Evolutionary conservation across 805 yeast genomes (phyloP), one percentile per base, ranked within the genome.

Genomic region (Candida arabinofermentans): DNA sequence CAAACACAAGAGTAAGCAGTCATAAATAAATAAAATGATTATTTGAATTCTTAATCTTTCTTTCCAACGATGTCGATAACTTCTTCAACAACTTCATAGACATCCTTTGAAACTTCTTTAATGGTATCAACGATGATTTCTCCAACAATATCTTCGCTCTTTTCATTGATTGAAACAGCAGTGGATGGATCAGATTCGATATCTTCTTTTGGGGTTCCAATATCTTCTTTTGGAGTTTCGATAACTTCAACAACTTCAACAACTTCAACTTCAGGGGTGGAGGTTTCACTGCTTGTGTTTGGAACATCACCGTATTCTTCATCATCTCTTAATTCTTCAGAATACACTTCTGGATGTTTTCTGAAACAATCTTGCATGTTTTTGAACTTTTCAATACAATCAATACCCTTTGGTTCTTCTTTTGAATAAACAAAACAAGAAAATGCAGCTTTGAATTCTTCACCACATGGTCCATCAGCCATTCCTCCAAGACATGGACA

Each of bases 401-500:
- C 97, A 47, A 86, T 79, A 37, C 99, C 99, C 71, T 91, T 91
- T 61, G 98, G 97, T 62, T 91, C 98, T 44, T 83, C 83, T 57
- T 83, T 87, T 6, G 97, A 89, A 71, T 84, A 89, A 33, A 93
- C 91, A 59, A 93, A 93, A 64, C 99, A 93, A 8, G 95, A 75
- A 64, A 93, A 93, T 0, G 99, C 98, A 40, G 78, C 88, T 68
- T 86, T 88, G 72, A 88, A 88, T 67, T 89, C 96, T 55, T 82
- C 90, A 43, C 99, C 99, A 69, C 99, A 93, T 42, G 99, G 98
- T 0, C 99, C 99, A 51, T 90, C 75, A 24, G 99, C 98, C 97
- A 93, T 88, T 32, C 99, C 99, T 26, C 98, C 99, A 37, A 93
- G 72, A 66, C 98, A 91, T n/a, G 99, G 98, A 65, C 99, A 93